Base-by-base conservation (phyloP, 352 stramenopile species). In the Globisporangium cederbergense region DNA sequence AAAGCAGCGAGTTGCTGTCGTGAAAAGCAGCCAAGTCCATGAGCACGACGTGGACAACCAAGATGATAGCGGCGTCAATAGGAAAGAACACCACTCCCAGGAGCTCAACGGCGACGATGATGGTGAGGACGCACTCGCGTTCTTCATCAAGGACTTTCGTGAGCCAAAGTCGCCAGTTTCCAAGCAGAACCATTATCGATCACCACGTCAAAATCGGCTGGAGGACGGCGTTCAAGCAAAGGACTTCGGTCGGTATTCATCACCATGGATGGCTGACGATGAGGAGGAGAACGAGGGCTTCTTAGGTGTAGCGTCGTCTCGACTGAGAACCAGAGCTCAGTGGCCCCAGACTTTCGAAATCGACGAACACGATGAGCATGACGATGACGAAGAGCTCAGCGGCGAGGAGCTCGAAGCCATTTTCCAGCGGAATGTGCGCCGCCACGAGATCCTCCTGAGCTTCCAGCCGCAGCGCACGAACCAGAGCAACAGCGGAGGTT, bases 341-440 rank as follows among this genome's bases (percentile, higher is more conserved):
- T 50, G 60, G 42, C 42, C 25, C 2, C 42, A 46, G 9, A 42
- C 36, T 43, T 4, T 64, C 13, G 34, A 40, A 16, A 42, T 38
- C 10, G 45, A 50, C 22, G 40, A 46, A 30, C 22, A 79, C 11
- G n/a, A 74, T 9, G 65, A 76, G 18, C 62, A 58, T 0, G 59
- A 28, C 25, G 25, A 28, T 28, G 25, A 28, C 25, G 25, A 28
- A 28, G 25, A 28, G 25, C 25, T 87, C 11, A 66, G 74, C 9
- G 80, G 76, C 0, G 75, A 80, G 25, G 68, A 81, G 49, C 76
- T 88, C 7, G 75, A 87, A 61, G 71, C 71, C 9, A 76, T 88
- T 34, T 89, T 89, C 60, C 78, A 85, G 57, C 76, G 80, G 3
- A 89, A 89, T 54, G 55, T 89, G 6, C 70, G 76, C 18, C 78